Evolutionary conservation across 2,329 filamentous ascomycete species (phyloP), one percentile per base, ranked within the genome.

Genomic region (Monilinia fructicola): DNA sequence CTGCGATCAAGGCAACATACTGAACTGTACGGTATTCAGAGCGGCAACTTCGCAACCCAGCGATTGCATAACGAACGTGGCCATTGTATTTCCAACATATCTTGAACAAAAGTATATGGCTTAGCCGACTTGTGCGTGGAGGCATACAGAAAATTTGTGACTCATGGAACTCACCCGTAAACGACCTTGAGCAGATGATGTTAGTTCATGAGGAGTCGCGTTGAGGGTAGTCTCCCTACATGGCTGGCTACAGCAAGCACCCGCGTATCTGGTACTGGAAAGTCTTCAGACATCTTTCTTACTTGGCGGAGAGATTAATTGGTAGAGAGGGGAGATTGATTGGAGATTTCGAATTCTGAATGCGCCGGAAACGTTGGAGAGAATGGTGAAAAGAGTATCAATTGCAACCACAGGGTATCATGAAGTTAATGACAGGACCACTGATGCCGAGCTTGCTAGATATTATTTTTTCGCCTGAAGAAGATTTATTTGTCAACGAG

Each of bases 21-120:
- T 98, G 81, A 97, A 99, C 74, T 99, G 91, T 9, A 99, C 95
- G 0, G 95, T 99, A 77, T 99, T 97, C 74, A 99, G 84, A 2
- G 93, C 92, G 11, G 93, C 90, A 9, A 97, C 94, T 74, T 99
- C 94, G 76, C 93, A 97, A 58, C 95, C 95, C 61, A 99, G 81
- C 0, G 91, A 90, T 78, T 99, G 94, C 84, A 99, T 90, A 71
- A 93, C 92, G 76, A 97, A 96, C 1, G 93, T 93, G 53, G 93
- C 93, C 83, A 99, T 97, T 75, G 94, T 97, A 78, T 99, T 99
- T 62, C 95, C 95, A 72, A 99, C 95, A 84, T 97, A 94, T 77
- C 95, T 97, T 77, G 52, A 14, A 21, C 50, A 62, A 48, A 28
- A 28, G 54, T 6, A 50, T 31, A 28, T 26, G 53, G 23, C 66